Conservation (phyloP, 345 rosid genomes). For the Turritis glabra region DNA sequence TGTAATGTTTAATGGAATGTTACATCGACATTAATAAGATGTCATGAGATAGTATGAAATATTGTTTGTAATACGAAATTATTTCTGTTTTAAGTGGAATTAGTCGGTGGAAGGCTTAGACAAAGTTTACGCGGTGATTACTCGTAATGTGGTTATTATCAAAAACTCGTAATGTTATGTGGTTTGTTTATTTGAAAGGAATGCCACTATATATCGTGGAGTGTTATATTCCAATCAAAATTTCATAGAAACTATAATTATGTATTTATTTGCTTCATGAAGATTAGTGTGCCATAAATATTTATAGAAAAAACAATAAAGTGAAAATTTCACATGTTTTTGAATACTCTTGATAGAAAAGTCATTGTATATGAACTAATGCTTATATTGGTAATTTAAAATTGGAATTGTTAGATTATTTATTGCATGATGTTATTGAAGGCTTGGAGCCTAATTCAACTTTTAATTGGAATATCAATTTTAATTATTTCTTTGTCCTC, state of each 20-base stretch:
- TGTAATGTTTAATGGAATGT: background rate
- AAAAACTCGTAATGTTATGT: too few species aligned
- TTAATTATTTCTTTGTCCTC: background rate
- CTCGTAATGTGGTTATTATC: background rate
- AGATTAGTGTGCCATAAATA: background rate
- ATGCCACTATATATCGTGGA: background rate
- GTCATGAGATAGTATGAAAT: background rate
- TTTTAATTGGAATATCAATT: conserved; percentile 9
- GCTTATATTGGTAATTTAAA: background rate
- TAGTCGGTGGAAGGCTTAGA: background rate
- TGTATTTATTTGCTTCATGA: background rate
- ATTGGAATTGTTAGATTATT: background rate
- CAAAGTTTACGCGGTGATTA: background rate
- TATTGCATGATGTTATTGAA: conserved; percentile 2
- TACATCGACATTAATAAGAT: background rate
- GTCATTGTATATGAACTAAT: background rate
- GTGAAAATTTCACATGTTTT: background rate
- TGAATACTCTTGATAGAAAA: background rate
- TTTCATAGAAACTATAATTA: background rate
- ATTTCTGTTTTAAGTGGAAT: background rate
- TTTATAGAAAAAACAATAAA: background rate
- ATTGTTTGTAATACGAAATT: background rate
- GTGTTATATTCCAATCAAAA: background rate
- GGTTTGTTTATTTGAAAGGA: background rate
- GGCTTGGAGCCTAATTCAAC: background rate